Evolutionary conservation across 2,329 filamentous ascomycete genomes (phyloP).

Genomic region (Sarocladium oryzae): DNA sequence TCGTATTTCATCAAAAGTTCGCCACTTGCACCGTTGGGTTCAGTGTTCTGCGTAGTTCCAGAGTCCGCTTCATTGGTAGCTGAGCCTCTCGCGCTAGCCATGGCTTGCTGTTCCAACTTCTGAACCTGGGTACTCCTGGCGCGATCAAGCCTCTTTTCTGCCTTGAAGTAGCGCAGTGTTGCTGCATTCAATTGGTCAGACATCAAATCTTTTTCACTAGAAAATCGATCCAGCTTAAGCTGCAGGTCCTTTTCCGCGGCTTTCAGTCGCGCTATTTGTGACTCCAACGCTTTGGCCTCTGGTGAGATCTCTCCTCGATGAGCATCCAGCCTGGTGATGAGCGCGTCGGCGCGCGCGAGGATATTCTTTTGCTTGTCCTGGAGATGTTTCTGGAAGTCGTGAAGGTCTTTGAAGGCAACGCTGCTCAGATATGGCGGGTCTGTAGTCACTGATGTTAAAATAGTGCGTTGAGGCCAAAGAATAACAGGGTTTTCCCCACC

Average conservation of each 20-base stretch:
- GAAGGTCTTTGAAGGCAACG: conserved; percentile 54
- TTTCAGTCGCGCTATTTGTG: conserved; percentile 66
- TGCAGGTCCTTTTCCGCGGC: conserved; percentile 77
- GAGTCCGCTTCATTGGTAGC: conserved; percentile 13
- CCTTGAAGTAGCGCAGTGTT: conserved; percentile 86
- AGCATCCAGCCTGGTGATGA: conserved; percentile 54
- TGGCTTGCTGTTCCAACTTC: conserved; percentile 84
- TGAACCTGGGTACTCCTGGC: conserved; percentile 83
- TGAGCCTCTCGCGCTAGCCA: conserved; percentile 57
- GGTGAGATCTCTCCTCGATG: conserved; percentile 51
- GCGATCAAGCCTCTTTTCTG: conserved; percentile 89
- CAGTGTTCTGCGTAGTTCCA: conserved; percentile 24
- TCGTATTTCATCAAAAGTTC: conserved; percentile 71
- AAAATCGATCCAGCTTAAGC: conserved; percentile 67
- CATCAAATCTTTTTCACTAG: conserved; percentile 74
- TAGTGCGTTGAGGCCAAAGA: too few relatives aligned
- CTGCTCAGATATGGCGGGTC: conserved; percentile 51
- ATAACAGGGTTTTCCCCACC: too few relatives aligned
- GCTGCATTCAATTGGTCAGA: conserved; percentile 83
- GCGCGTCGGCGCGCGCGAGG: conserved; percentile 61
- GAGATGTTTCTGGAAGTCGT: conserved; percentile 77
- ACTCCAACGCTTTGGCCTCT: conserved; percentile 66
- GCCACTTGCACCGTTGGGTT: conserved; percentile 49
- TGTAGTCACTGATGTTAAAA: conserved; percentile 24
- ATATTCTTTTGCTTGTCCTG: conserved; percentile 70